Evolutionary conservation across 2,329 filamentous ascomycete species (phyloP), one percentile per base, ranked within the genome.

Genomic region (Ustulina deusta): DNA sequence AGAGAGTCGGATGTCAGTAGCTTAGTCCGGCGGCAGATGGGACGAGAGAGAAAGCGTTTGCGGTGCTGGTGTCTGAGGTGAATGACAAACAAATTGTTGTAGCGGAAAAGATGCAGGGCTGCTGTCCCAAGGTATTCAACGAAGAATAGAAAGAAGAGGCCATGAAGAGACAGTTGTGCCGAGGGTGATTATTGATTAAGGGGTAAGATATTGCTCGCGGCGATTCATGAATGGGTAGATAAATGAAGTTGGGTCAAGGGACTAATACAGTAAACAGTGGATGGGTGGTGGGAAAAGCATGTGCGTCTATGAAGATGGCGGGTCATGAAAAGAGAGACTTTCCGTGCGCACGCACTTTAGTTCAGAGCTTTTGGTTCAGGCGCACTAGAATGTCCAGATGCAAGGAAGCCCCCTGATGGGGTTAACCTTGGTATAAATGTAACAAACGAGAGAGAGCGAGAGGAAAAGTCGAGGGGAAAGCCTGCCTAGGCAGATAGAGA

Each of bases 401-500:
- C 66, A 66, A 59, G 54, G 66, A 66, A 49, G 11, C 46, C 42
- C 63, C 54, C 52, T 25, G 63, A 44, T 32, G 51, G 42, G 46
- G 6, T 20, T 54, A 38, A 49, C 56, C 36, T 40, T 64, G 48
- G 22, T 25, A 11, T 61, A 56, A 3, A 36, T 15, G 52, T n/a
- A 56, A 20, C 44, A 55, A 59, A 62, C 27, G 44, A 62, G 36
- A 36, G 22, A 32, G 27, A 61, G 32, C n/a, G 29, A 20, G n/a
- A 10, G 38, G 29, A 40, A 11, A n/a, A 22, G 49, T n/a, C 1
- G 2, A 22, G 22, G 27, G 44, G 46, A n/a, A 42, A 15, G 25
- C 17, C 25, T n/a, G 5, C 42, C n/a, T 20, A 9, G 27, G 11
- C 9, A 22, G 6, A 17, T 11, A 32, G 29, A 27, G 6, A 44